phyloP scores from a whole-genome alignment of 1,139 yeast species.

The Hemisphaericaspora xylofermentans region DNA sequence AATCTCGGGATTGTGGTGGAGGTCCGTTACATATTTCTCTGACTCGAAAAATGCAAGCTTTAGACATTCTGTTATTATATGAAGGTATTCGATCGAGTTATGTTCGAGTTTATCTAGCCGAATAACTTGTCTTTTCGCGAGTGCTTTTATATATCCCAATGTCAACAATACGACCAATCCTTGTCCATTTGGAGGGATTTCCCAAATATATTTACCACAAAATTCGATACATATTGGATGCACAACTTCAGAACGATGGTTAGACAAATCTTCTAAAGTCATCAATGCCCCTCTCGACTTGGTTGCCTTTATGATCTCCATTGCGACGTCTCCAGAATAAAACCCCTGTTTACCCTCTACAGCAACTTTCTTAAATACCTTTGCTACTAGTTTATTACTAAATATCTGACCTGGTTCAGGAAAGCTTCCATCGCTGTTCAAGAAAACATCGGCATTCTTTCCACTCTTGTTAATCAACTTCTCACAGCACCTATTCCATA shows the following conservation, averaged over 20 bases:
- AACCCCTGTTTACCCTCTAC: conserved; percentile 59
- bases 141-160: conserved; percentile 57
- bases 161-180: conserved; percentile 71
- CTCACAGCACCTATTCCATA: conserved; percentile 47
- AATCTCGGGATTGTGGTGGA: conserved; percentile 41
- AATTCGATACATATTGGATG: conserved; percentile 57
- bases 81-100: conserved; percentile 70
- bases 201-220: conserved; percentile 53
- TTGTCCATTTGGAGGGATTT: conserved; percentile 77
- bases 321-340: conserved; percentile 65
- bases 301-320: conserved; percentile 55
- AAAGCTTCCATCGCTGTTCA: conserved; percentile 28
- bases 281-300: conserved; percentile 53
- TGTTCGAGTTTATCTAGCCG: conserved; percentile 49
- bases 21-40: conserved; percentile 68
- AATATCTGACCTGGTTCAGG: conserved; percentile 63
- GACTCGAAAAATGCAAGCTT: conserved; percentile 74
- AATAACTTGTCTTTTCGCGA: conserved; percentile 45
- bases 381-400: conserved; percentile 51
- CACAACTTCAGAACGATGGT: conserved; percentile 56
- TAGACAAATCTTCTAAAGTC: conserved; percentile 50
- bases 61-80: conserved; percentile 62
- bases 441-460: conserved; percentile 34
- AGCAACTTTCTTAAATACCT: conserved; percentile 51
- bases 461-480: conserved; percentile 39